Evolutionary conservation across 2,329 filamentous ascomycete genomes (phyloP).

Genomic region (Orbilia brochopaga): DNA sequence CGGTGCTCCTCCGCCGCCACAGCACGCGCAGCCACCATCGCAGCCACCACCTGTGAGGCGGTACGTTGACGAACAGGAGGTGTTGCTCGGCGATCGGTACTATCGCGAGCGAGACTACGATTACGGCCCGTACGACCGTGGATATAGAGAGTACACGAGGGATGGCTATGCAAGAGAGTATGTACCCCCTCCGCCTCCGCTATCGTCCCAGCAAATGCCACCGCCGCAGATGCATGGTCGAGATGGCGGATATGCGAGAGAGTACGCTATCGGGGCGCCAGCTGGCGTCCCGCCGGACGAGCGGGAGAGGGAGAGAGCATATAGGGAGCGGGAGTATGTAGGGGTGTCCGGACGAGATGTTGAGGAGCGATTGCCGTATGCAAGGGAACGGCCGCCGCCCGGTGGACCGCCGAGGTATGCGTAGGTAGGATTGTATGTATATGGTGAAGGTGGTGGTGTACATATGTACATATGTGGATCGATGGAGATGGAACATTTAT

Average conservation of each 20-base stretch:
- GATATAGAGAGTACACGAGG: conserved; percentile 31
- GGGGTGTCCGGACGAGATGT: conserved; percentile 19
- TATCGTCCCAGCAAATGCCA: conserved; percentile 11
- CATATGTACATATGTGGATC: background rate
- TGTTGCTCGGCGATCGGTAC: conserved; percentile 33
- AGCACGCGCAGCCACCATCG: conserved; percentile 27
- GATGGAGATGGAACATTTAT: conserved; percentile 31
- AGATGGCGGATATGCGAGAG: conserved; percentile 31
- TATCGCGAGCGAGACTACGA: conserved; percentile 46
- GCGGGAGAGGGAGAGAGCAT: conserved; percentile 30
- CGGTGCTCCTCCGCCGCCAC: conserved; percentile 17
- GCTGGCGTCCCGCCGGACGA: conserved; percentile 7
- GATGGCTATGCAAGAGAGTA: conserved; percentile 20
- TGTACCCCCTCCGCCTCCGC: conserved; percentile 13
- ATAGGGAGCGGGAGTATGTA: conserved; percentile 29
- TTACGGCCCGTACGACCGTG: conserved; percentile 39
- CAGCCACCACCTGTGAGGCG: conserved; percentile 32
- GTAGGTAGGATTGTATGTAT: background rate
- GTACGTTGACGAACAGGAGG: conserved; percentile 42
- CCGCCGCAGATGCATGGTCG: background rate
- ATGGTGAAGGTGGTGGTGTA: background rate
- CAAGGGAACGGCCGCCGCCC: conserved; percentile 16
- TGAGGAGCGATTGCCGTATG: conserved; percentile 36
- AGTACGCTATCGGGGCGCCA: conserved; percentile 26
- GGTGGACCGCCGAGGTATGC: conserved; percentile 5